phyloP scores from a whole-genome alignment of 352 stramenopile genomes.

The Globisporangium cystogenes region DNA sequence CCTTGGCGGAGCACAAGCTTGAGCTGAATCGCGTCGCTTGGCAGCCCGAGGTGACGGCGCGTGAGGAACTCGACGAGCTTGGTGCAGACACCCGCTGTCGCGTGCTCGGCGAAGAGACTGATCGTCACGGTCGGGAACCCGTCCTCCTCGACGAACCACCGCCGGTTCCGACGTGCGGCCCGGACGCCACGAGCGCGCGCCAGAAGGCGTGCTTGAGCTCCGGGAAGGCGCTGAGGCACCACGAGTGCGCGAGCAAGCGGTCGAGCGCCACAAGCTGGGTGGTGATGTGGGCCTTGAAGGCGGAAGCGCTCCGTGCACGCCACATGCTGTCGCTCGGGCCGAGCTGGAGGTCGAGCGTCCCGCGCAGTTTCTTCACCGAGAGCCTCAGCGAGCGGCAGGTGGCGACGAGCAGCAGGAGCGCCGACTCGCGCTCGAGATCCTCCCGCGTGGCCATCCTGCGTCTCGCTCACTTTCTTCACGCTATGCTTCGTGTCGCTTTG shows the following conservation, averaged over 20 bases:
- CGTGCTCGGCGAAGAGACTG: neutral
- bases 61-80: neutral
- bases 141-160: neutral
- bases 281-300: neutral
- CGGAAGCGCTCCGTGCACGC: no score
- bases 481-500: no score
- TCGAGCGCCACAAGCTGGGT: neutral
- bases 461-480: no score
- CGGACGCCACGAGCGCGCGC: neutral
- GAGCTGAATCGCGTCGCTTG: neutral
- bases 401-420: neutral
- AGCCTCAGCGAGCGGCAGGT: neutral
- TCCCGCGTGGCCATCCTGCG: no score
- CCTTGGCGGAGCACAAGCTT: neutral
- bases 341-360: neutral
- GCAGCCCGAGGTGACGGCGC: neutral
- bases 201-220: neutral
- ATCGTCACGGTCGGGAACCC: neutral
- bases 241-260: neutral
- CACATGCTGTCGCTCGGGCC: no score
- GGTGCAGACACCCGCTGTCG: neutral
- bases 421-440: neutral
- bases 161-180: neutral
- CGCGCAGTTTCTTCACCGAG: neutral
- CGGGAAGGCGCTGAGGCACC: neutral